Conservation (phyloP, 2,329 filamentous ascomycete genomes). For the Exophiala sideris region DNA sequence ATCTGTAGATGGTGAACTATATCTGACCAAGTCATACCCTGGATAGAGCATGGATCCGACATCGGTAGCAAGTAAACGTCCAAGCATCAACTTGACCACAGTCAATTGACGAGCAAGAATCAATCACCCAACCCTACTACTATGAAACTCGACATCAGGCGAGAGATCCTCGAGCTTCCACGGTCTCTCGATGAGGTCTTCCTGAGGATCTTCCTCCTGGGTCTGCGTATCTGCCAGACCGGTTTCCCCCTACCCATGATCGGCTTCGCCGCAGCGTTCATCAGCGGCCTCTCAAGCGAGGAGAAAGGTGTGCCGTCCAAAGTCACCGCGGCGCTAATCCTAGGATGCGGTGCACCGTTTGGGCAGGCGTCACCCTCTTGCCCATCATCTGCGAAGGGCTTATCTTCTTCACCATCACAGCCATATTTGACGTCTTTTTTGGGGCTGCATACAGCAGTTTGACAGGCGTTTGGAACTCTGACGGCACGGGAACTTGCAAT, state of each 20-base stretch:
- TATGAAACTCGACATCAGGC: constrained; percentile 22
- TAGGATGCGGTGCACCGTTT: constrained; percentile 15
- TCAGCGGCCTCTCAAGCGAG: constrained; percentile 16
- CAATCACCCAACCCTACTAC: background rate
- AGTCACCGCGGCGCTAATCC: constrained; percentile 9
- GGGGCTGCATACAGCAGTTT: constrained; percentile 15
- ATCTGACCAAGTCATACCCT: too few species aligned
- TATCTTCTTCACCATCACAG: constrained; percentile 16
- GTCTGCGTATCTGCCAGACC: constrained; percentile 10
- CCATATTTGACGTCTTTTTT: constrained; percentile 13
- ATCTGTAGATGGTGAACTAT: too few species aligned
- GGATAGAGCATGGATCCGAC: too few species aligned
- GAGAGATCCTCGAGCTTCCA: constrained; percentile 18
- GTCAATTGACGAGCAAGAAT: too few species aligned
- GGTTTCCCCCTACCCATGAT: constrained; percentile 15
- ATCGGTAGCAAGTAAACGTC: too few species aligned
- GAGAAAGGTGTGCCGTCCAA: constrained; percentile 15
- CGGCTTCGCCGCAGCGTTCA: constrained; percentile 19
- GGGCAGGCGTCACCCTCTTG: constrained; percentile 12
- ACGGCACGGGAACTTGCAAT: constrained; percentile 15
- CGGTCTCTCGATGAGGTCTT: constrained; percentile 21
- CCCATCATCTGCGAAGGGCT: constrained; percentile 21
- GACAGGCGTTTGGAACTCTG: constrained; percentile 19
- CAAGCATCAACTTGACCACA: too few species aligned
- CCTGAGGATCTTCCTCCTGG: constrained; percentile 18